Conservation (phyloP, 2,329 filamentous ascomycete species). For the Phoma herbarum region DNA sequence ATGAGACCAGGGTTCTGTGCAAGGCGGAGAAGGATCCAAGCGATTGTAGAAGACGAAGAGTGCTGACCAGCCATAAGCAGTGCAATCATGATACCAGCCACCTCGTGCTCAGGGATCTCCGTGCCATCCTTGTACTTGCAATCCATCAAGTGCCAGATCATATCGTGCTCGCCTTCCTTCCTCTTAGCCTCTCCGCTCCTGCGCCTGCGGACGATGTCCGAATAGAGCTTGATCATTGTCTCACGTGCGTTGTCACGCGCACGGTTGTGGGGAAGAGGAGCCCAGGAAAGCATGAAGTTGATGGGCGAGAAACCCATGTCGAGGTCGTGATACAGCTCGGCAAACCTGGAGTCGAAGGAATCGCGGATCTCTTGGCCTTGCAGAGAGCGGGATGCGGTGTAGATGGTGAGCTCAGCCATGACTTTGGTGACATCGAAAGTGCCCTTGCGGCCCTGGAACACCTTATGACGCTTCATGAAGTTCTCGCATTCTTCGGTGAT, state of each 20-base stretch:
- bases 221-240: conserved; percentile 83
- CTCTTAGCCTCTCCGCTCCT: conserved; percentile 61
- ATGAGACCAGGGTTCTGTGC: conserved; percentile 79
- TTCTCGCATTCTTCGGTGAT: conserved; percentile 77
- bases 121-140: conserved; percentile 85
- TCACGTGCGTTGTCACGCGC: conserved; percentile 80
- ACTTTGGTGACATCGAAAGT: conserved; percentile 75
- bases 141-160: conserved; percentile 91
- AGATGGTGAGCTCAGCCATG: conserved; percentile 89
- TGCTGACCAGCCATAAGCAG: conserved; percentile 92
- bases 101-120: conserved; percentile 80
- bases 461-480: conserved; percentile 73
- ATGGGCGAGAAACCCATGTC: conserved; percentile 89
- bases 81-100: conserved; percentile 94
- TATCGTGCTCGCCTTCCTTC: conserved; percentile 68
- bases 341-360: conserved; percentile 81
- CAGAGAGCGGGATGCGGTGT: conserved; percentile 84
- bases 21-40: conserved; percentile 85
- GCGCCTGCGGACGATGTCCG: conserved; percentile 79
- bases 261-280: conserved; percentile 86
- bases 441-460: conserved; percentile 74
- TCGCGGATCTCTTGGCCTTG: conserved; percentile 85
- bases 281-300: conserved; percentile 92
- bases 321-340: conserved; percentile 84
- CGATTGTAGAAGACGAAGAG: conserved; percentile 82